Evolutionary conservation across 2,329 filamentous ascomycete genomes (phyloP).

Genomic region (Coniochaeta pulveracea): DNA sequence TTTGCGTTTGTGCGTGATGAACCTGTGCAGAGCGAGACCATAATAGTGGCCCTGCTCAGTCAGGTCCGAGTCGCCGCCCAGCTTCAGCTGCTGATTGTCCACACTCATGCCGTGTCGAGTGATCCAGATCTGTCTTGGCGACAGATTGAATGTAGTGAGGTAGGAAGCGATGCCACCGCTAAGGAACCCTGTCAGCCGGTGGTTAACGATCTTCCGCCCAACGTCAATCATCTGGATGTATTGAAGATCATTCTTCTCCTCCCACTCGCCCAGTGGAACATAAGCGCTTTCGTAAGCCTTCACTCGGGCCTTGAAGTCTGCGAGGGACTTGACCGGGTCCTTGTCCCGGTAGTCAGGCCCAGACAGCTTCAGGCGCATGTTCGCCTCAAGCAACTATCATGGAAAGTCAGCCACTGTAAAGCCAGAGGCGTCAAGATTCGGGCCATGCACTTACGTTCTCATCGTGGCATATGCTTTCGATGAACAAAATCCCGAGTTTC

Average conservation of each 20-base stretch:
- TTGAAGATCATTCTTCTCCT: slow-evolving; percentile 82
- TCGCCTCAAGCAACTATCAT: slow-evolving; percentile 66
- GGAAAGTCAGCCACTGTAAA: slow-evolving; percentile 1
- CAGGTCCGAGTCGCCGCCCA: slow-evolving; percentile 81
- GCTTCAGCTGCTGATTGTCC: slow-evolving; percentile 79
- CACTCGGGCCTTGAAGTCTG: slow-evolving; percentile 88
- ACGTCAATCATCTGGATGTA: slow-evolving; percentile 99
- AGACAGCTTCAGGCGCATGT: slow-evolving; percentile 93
- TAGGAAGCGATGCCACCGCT: slow-evolving; percentile 90
- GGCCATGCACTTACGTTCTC: slow-evolving; percentile 38
- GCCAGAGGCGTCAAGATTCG: background rate
- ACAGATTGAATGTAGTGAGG: slow-evolving; percentile 91
- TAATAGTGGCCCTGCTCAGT: slow-evolving; percentile 74
- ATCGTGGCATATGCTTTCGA: slow-evolving; percentile 89
- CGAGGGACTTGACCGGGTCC: slow-evolving; percentile 73
- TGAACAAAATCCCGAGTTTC: slow-evolving; percentile 82
- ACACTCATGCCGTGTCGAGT: slow-evolving; percentile 85
- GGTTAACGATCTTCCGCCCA: slow-evolving; percentile 82
- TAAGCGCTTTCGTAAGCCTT: slow-evolving; percentile 92
- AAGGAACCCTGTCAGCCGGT: slow-evolving; percentile 84
- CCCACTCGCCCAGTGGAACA: slow-evolving; percentile 77
- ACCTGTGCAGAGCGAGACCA: slow-evolving; percentile 66
- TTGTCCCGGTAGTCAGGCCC: slow-evolving; percentile 94
- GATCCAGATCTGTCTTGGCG: slow-evolving; percentile 95
- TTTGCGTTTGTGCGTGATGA: slow-evolving; percentile 70